phyloP scores from a whole-genome alignment of 139 green algal species.

The Coccomyxa sp. region DNA sequence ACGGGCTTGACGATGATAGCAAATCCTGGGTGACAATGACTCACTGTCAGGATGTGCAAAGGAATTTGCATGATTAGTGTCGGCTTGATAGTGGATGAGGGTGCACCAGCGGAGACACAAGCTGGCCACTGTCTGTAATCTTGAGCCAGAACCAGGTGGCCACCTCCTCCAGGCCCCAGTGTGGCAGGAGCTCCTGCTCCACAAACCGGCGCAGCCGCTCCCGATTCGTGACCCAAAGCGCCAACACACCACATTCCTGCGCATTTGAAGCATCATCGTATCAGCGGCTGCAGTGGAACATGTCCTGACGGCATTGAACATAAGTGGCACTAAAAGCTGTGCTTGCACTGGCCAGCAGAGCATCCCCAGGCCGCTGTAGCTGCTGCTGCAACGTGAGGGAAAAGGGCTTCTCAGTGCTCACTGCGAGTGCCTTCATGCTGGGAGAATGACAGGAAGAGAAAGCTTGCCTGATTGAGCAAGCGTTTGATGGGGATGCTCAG shows the following conservation, averaged over 20 bases:
- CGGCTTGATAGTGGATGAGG: background rate
- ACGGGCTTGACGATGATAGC: no score
- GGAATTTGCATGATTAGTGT: no score
- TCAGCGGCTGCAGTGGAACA: background rate
- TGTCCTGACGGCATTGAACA: background rate
- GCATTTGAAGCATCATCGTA: background rate
- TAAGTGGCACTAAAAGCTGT: no score
- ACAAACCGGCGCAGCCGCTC: slow-evolving; percentile 63
- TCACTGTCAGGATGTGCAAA: no score
- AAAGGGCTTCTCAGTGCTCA: background rate
- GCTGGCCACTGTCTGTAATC: slow-evolving; percentile 32
- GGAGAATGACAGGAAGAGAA: background rate
- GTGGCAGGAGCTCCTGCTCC: slow-evolving; percentile 60
- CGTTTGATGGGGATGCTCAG: slow-evolving; percentile 30
- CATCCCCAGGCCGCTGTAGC: background rate
- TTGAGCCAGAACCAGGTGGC: slow-evolving; percentile 79
- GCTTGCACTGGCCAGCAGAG: no score
- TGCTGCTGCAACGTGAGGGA: background rate
- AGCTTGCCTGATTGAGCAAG: slow-evolving; percentile 25
- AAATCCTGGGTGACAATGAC: no score
- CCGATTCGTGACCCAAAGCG: slow-evolving; percentile 80
- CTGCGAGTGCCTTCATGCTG: background rate
- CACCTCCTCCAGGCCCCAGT: slow-evolving; percentile 56
- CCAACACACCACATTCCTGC: slow-evolving; percentile 53
- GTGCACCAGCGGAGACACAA: slow-evolving; percentile 37